Conservation (phyloP, 768 basidiomycete genomes). For the Phylloporus arenicola region DNA sequence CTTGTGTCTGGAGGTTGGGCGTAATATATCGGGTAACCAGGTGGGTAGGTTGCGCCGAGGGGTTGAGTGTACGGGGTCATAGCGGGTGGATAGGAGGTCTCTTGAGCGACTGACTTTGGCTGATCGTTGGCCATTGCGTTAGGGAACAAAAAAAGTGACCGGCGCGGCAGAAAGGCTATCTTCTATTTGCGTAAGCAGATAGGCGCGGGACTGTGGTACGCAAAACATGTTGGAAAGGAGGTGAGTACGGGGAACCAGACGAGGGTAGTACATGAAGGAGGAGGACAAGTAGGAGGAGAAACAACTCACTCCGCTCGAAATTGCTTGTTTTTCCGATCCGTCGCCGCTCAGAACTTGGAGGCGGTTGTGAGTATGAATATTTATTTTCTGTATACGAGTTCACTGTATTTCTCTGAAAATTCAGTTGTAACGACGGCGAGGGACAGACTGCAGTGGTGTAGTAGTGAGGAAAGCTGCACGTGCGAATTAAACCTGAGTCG, state of each 20-base stretch:
- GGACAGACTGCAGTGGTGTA: constrained; percentile 22
- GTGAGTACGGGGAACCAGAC: constrained; percentile 8
- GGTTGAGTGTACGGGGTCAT: constrained; percentile 27
- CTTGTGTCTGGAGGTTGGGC: constrained; percentile 25
- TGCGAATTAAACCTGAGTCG: constrained; percentile 30
- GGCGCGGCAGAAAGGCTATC: constrained; percentile 17
- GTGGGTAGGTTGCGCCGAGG: constrained; percentile 26
- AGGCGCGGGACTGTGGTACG: constrained; percentile 20
- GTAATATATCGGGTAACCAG: constrained; percentile 31
- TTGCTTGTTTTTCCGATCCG: constrained; percentile 34
- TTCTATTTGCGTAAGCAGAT: constrained; percentile 30
- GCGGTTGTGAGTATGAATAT: constrained; percentile 8
- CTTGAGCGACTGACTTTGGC: constrained; percentile 31
- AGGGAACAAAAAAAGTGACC: constrained; percentile 25
- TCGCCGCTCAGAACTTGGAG: constrained; percentile 33
- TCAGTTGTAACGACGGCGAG: constrained; percentile 5
- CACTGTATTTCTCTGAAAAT: constrained; percentile 8
- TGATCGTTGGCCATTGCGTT: constrained; percentile 29
- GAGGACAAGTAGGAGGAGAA: constrained; percentile 1
- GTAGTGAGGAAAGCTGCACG: constrained; percentile 26
- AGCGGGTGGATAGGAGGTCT: constrained; percentile 26
- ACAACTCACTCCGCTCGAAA: constrained; percentile 35
- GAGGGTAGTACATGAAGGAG: background rate
- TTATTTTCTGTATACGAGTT: constrained; percentile 9
- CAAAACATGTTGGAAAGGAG: constrained; percentile 16